Conservation (phyloP, 441 rosid genomes). For the Daphne laureola region DNA sequence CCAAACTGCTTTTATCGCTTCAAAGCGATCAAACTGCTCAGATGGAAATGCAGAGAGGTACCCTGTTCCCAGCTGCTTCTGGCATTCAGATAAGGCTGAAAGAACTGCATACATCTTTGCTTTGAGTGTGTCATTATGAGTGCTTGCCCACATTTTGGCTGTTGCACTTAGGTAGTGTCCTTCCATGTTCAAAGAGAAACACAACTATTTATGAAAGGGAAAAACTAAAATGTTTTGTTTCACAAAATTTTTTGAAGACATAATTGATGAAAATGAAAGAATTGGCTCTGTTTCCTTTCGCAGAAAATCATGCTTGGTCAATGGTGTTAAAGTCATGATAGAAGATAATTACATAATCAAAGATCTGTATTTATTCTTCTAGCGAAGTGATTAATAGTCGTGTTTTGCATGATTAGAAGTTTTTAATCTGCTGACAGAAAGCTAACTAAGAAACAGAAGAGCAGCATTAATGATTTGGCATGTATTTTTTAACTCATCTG, state of each 20-base stretch:
- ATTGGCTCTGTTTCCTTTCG: no score
- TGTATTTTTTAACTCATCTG: not conserved
- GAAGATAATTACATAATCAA: no score
- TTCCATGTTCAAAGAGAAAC: slow-evolving; percentile 26
- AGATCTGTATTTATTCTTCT: no score
- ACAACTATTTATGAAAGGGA: slow-evolving; percentile 7
- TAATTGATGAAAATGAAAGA: no score
- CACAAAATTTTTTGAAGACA: no score
- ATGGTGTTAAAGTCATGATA: no score
- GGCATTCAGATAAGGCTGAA: slow-evolving; percentile 65
- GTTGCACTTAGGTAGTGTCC: slow-evolving; percentile 96
- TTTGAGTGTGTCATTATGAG: slow-evolving; percentile 57
- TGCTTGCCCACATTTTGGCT: slow-evolving; percentile 96
- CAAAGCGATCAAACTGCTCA: slow-evolving; percentile 76
- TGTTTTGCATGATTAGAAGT: no score
- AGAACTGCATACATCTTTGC: slow-evolving; percentile 65
- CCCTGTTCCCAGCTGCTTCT: slow-evolving; percentile 61
- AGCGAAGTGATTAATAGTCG: no score
- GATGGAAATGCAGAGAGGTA: slow-evolving; percentile 93
- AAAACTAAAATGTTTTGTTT: not conserved
- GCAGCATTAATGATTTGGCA: not conserved
- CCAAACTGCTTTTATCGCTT: slow-evolving; percentile 81
- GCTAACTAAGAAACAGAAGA: not conserved
- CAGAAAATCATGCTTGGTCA: no score
- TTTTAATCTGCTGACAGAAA: not conserved